phyloP scores from a whole-genome alignment of 1,139 yeast genomes.

The Pichia sp. region DNA sequence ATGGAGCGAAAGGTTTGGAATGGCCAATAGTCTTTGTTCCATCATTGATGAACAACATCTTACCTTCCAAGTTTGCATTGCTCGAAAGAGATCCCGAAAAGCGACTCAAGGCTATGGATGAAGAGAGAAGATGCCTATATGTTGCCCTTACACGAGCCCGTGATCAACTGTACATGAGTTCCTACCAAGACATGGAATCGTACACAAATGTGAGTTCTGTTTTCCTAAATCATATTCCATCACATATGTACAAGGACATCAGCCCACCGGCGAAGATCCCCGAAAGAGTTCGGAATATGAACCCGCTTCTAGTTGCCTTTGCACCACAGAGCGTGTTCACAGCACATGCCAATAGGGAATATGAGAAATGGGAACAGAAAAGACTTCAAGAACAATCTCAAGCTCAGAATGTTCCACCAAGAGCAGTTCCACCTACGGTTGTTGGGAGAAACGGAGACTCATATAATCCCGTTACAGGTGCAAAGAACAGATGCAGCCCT shows the following conservation, averaged over 20 bases:
- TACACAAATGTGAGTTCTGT: not conserved
- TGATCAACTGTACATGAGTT: conserved; percentile 21
- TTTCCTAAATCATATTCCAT: conserved; percentile 6
- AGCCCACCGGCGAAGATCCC: too few relatives aligned
- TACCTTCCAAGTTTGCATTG: conserved; percentile 24
- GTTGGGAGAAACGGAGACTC: conserved; percentile 3
- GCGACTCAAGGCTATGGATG: conserved; percentile 33
- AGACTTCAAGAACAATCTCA: too few relatives aligned
- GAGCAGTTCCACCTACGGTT: not conserved
- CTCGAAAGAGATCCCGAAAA: conserved; percentile 15
- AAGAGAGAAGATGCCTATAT: conserved; percentile 78
- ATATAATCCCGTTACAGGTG: conserved; percentile 12
- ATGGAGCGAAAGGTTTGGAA: conserved; percentile 88
- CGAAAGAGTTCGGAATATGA: too few relatives aligned
- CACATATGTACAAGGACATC: conserved; percentile 1
- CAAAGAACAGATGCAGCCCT: too few relatives aligned
- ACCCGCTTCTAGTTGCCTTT: too few relatives aligned
- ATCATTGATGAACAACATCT: conserved; percentile 48
- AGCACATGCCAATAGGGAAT: too few relatives aligned
- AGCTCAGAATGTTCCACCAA: too few relatives aligned
- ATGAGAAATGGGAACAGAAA: too few relatives aligned
- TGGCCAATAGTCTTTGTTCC: conserved; percentile 92
- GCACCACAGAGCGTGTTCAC: too few relatives aligned
- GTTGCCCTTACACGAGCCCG: conserved; percentile 88
- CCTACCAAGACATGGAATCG: conserved; percentile 7